phyloP scores from a whole-genome alignment of 176 grass and related monocot genomes.

The Paspalum notatum region DNA sequence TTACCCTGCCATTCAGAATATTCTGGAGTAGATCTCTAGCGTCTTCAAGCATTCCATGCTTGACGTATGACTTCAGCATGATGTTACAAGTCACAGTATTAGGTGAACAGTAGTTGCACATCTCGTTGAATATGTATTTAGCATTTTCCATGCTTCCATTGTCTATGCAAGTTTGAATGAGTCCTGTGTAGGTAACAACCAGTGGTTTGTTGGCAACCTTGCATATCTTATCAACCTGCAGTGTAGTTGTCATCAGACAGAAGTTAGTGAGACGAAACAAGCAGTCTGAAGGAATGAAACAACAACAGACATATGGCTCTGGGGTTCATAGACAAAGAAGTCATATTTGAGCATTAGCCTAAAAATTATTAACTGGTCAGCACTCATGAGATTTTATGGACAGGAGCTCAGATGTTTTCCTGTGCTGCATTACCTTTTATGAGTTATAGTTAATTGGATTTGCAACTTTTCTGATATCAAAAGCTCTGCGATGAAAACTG shows the following conservation, averaged over 20 bases:
- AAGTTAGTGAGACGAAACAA: constrained; percentile 15
- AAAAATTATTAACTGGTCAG: constrained; percentile 22
- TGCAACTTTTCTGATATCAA: constrained; percentile 14
- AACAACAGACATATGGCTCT: neutral
- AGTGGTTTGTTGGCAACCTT: constrained; percentile 97
- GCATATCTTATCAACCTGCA: constrained; percentile 94
- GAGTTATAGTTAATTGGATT: neutral
- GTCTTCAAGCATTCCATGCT: constrained; percentile 76
- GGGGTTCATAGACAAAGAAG: neutral
- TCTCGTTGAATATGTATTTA: constrained; percentile 79
- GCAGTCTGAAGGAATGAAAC: constrained; percentile 16
- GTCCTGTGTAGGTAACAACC: constrained; percentile 92
- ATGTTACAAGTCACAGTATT: constrained; percentile 88
- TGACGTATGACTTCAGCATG: constrained; percentile 81
- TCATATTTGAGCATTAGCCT: neutral
- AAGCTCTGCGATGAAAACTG: constrained; percentile 18
- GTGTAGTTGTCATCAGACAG: constrained; percentile 35
- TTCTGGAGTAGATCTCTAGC: constrained; percentile 69
- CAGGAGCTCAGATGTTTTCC: neutral
- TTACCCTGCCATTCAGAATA: constrained; percentile 65
- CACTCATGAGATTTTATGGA: neutral
- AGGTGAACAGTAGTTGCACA: constrained; percentile 84
- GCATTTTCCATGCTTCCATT: constrained; percentile 82
- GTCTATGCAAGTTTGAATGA: constrained; percentile 86
- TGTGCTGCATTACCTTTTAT: neutral